These are phyloP conservation scores for Mesotaenium endlicherianum DNA, from an alignment of 139 green algal species.

Conservation along the genomic window DNA sequence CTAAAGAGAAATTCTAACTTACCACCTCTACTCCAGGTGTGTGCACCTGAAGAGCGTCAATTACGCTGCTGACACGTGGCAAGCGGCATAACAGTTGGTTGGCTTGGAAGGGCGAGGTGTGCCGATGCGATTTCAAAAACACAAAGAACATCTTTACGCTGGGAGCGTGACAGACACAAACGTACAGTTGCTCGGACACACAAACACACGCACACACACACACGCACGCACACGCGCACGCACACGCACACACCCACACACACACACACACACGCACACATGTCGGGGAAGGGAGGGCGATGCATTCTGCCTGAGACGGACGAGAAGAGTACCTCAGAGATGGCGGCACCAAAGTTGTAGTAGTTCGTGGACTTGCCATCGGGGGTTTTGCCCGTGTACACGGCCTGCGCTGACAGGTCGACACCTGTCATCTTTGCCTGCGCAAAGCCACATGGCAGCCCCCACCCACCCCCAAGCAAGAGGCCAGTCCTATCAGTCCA, in stretches of 20 bases:
- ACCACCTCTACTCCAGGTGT: too few relatives aligned
- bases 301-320: not conserved
- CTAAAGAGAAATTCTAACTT: too few relatives aligned
- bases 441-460: not conserved
- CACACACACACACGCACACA: not conserved
- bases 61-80: too few relatives aligned
- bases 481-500: not conserved
- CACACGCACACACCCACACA: not conserved
- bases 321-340: slow-evolving; percentile 66
- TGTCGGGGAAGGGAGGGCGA: not conserved
- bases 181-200: not conserved
- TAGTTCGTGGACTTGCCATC: slow-evolving; percentile 89
- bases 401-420: slow-evolving; percentile 87
- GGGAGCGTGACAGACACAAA: not conserved
- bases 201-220: not conserved
- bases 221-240: not conserved
- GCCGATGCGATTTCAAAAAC: too few relatives aligned
- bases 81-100: too few relatives aligned
- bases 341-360: slow-evolving; percentile 73
- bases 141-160: too few relatives aligned
- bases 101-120: too few relatives aligned
- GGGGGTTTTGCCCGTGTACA: slow-evolving; percentile 73
- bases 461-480: too few relatives aligned
- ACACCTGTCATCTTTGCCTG: slow-evolving; percentile 76
- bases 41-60: too few relatives aligned